Evolutionary conservation across 306 rosid species (phyloP), one percentile per base, ranked within the genome.

Genomic region (Hippophae rhamnoides): DNA sequence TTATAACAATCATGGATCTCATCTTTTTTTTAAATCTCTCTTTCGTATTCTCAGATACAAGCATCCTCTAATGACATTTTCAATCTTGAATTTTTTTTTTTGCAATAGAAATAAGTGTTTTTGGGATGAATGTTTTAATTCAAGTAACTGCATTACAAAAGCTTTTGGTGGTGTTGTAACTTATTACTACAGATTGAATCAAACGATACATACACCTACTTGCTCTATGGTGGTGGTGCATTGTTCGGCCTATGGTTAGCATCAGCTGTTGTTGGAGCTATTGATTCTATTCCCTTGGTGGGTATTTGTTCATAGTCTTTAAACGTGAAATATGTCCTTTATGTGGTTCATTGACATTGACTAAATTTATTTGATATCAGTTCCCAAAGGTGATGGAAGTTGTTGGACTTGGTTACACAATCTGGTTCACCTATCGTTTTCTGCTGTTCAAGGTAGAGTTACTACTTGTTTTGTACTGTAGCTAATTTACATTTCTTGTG

Each of bases 221-320:
- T 67, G 65, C 54, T 93, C 41, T 86, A 76, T 14, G 90, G 90
- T 43, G 71, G 74, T 6, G 77, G 85, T 56, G 77, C 81, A 25
- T 11, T 82, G 40, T 65, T 63, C 47, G 61, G 78, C 41, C 43
- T 88, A 63, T 93, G 97, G 97, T 58, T 93, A 31, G 60, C 74
- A 56, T 80, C 99, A 5, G 95, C 86, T 1, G 12, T 93, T 47
- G 64, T 93, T 58, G 79, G 95, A 45, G 82, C 99, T 52, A 76
- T 93, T 56, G 99, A 93, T 70, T 69, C 95, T 56, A 78, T 93
- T 52, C 99, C 99, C 13, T 8, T 93, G 90, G 99, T 84, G 58
- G 1, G 94, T 72, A 53, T 31, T 60, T 44, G 52, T 60, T 10
- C 57, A 27, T 48, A 47, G 26, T 43, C 9, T 9, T 26, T 63